Conservation (phyloP, 2,329 filamentous ascomycete species). For the Phaeosphaeriaceae sp. region DNA sequence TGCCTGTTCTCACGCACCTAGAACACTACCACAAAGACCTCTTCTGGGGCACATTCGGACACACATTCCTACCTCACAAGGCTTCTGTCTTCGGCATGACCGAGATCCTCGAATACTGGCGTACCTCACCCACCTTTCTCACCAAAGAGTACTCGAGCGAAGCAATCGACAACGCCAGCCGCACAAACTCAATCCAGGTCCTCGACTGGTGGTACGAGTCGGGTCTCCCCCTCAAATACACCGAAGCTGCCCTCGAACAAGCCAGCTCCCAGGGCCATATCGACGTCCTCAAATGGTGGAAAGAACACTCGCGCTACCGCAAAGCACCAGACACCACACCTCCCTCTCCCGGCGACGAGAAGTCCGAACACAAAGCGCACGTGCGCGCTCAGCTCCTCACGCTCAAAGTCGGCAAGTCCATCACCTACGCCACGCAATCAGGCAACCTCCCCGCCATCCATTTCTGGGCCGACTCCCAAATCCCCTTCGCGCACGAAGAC, state of each 20-base stretch:
- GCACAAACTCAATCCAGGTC: slow-evolving; percentile 82
- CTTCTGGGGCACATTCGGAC: slow-evolving; percentile 84
- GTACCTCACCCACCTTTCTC: slow-evolving; percentile 78
- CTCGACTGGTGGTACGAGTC: slow-evolving; percentile 92
- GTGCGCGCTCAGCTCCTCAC: slow-evolving; percentile 47
- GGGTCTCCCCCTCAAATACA: slow-evolving; percentile 81
- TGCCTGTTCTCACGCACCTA: slow-evolving; percentile 76
- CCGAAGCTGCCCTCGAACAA: slow-evolving; percentile 84
- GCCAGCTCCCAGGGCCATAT: slow-evolving; percentile 85
- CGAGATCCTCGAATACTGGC: slow-evolving; percentile 91
- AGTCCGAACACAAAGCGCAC: slow-evolving; percentile 15
- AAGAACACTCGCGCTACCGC: slow-evolving; percentile 65
- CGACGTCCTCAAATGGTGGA: slow-evolving; percentile 94
- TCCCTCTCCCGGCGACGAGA: slow-evolving; percentile 21
- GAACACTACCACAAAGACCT: slow-evolving; percentile 73
- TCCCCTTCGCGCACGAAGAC: slow-evolving; percentile 81
- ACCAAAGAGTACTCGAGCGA: slow-evolving; percentile 87
- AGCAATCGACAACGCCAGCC: slow-evolving; percentile 85
- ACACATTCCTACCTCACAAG: slow-evolving; percentile 83
- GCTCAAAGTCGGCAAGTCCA: slow-evolving; percentile 82
- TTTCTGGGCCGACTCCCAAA: slow-evolving; percentile 87
- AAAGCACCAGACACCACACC: slow-evolving; percentile 26
- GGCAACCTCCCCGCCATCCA: slow-evolving; percentile 78
- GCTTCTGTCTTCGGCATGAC: slow-evolving; percentile 86
- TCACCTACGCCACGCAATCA: slow-evolving; percentile 83